phyloP scores from a whole-genome alignment of 441 rosid species.

The Erodium texanum region DNA sequence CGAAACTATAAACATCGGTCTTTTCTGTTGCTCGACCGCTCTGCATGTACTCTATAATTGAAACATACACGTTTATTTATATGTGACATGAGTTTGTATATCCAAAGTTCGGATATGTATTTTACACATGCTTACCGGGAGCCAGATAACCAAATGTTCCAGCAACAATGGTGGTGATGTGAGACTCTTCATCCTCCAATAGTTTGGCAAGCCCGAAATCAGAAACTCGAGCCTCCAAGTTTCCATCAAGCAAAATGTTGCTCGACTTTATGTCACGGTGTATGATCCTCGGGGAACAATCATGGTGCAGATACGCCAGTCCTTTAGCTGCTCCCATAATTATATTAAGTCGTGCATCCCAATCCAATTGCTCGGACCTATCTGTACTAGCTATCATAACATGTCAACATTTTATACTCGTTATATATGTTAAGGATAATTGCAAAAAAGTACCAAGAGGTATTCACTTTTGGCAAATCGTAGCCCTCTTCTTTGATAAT shows the following conservation, averaged over 20 bases:
- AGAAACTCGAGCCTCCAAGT: slow-evolving; percentile 93
- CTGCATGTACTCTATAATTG: slow-evolving; percentile 77
- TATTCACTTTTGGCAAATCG: too few species aligned
- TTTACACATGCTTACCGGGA: slow-evolving; percentile 52
- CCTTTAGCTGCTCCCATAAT: slow-evolving; percentile 97
- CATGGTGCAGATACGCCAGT: slow-evolving; percentile 91
- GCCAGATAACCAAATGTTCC: slow-evolving; percentile 98
- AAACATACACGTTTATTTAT: not conserved
- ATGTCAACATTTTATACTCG: slow-evolving; percentile 8
- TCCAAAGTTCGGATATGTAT: not conserved
- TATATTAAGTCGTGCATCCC: slow-evolving; percentile 90
- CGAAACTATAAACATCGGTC: slow-evolving; percentile 95
- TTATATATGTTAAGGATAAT: too few species aligned
- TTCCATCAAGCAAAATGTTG: slow-evolving; percentile 93
- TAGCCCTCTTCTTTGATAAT: too few species aligned
- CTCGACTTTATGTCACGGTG: slow-evolving; percentile 98
- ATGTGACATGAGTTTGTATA: not conserved
- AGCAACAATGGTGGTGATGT: slow-evolving; percentile 95
- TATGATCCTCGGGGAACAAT: slow-evolving; percentile 96
- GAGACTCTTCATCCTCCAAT: slow-evolving; percentile 92
- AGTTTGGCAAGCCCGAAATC: slow-evolving; percentile 98
- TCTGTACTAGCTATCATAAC: slow-evolving; percentile 40
- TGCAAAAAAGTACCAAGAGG: too few species aligned
- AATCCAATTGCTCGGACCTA: slow-evolving; percentile 77
- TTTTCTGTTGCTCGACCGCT: slow-evolving; percentile 99